phyloP scores from a whole-genome alignment of 2,329 filamentous ascomycete genomes.

The Aspergillus hortae region DNA sequence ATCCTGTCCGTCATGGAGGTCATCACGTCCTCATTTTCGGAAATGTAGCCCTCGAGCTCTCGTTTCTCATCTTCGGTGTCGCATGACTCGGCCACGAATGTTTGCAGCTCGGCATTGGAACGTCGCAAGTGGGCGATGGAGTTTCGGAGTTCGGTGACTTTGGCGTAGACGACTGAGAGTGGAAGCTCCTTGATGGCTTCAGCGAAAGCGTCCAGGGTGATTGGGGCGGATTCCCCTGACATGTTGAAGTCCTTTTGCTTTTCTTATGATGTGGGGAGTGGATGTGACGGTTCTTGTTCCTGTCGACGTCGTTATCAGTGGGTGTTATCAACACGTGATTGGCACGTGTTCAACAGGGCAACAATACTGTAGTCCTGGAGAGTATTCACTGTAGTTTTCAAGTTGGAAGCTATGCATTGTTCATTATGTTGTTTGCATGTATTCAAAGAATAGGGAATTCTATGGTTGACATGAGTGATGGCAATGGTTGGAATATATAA shows the following conservation, averaged over 20 bases:
- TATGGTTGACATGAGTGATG: too few relatives aligned
- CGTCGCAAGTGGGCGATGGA: conserved; percentile 56
- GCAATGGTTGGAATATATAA: too few relatives aligned
- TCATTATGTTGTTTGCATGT: too few relatives aligned
- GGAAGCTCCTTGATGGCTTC: conserved; percentile 57
- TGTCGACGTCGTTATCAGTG: background rate
- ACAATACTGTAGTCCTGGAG: too few relatives aligned
- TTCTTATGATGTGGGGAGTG: background rate
- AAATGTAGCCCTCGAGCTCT: conserved; percentile 39
- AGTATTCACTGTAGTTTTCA: too few relatives aligned
- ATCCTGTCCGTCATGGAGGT: conserved; percentile 55
- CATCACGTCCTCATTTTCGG: conserved; percentile 58
- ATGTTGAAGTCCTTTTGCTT: conserved; percentile 30
- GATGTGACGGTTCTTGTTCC: background rate
- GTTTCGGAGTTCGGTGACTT: conserved; percentile 59
- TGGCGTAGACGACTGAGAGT: conserved; percentile 56
- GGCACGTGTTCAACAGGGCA: background rate
- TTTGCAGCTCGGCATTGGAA: conserved; percentile 55
- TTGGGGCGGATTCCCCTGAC: conserved; percentile 49
- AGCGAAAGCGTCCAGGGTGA: conserved; percentile 50
- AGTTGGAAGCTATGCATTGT: too few relatives aligned
- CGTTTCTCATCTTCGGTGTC: conserved; percentile 50
- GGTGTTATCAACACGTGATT: background rate
- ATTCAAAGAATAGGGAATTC: too few relatives aligned
- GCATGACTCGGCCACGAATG: conserved; percentile 45